Base-by-base conservation (phyloP, 2,329 filamentous ascomycete species). In the Elsinoe perseae region DNA sequence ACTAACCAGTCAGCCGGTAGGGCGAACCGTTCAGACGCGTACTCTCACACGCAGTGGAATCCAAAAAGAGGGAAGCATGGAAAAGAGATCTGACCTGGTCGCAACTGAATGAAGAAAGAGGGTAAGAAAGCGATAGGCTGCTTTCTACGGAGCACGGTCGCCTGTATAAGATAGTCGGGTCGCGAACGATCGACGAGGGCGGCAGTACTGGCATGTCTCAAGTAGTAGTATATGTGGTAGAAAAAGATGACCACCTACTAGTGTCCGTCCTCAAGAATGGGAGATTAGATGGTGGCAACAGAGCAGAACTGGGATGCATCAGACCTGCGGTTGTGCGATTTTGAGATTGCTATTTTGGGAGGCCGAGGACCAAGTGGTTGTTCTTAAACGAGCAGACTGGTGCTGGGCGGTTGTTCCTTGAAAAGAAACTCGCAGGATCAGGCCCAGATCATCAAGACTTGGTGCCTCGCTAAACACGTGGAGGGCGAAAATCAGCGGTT, bases 311-410 rank as follows among this genome's bases (percentile, higher is more conserved):
- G 25, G 12, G 58, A 42, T 27, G 58, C 50, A 56, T 40, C 54
- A 43, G 34, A 34, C 30, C 56, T 57, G 36, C 55, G 48, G 48
- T 38, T 32, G 42, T 25, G 54, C 54, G n/a, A 21, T 40, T 36
- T 16, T 50, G 30, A 12, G n/a, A 44, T 8, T 44, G 20, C 40
- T 44, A 44, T 44, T 44, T 44, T 44, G 40, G 40, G 40, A 44
- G 40, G 18, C 40, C 40, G 20, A 44, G 40, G 40, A 44, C 20
- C 20, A 44, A 44, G 40, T 44, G 40, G 40, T 44, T 25, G 40
- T 21, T 16, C 25, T 30, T 30, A 10, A 14, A 50, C 44, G 10
- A 43, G 25, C 44, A 25, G 44, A 50, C 25, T 34, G 44, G 44
- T n/a, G 16, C 8, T 30, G n/a, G n/a, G 25, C 44, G 44, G 44